Percentiles rank a stretch among this genome's conserved stretches.
phyloP scores from a whole-genome alignment of 805 yeast genomes.

The Ogataea pignaliae region DNA sequence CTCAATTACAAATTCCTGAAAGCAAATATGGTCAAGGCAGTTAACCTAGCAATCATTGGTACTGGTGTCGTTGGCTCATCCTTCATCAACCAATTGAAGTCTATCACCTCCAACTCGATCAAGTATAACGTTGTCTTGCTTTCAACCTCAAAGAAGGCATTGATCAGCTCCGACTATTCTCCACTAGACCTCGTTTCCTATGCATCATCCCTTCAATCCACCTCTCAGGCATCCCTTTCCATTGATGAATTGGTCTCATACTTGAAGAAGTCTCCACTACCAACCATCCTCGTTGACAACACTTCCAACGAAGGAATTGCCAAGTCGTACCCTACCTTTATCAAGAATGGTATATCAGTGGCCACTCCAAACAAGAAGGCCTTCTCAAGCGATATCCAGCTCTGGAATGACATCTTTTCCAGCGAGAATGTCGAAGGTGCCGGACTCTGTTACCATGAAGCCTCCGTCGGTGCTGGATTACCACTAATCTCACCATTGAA shows the following conservation, averaged over 20 bases:
- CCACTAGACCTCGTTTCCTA: conserved; percentile 66
- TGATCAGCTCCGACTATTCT: conserved; percentile 61
- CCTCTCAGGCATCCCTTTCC: conserved; percentile 46
- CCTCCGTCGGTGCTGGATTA: conserved; percentile 98
- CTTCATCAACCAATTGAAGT: conserved; percentile 74
- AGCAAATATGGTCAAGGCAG: conserved; percentile 43
- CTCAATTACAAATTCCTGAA: too few relatives aligned
- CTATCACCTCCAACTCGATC: conserved; percentile 48
- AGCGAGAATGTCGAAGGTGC: conserved; percentile 49
- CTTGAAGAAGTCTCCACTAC: conserved; percentile 62
- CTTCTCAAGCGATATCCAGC: conserved; percentile 67
- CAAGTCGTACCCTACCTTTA: conserved; percentile 66
- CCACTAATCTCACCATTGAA: conserved; percentile 87
- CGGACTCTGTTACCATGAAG: conserved; percentile 92
- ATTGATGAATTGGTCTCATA: conserved; percentile 56
- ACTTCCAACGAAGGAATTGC: conserved; percentile 84
- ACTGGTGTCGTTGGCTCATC: conserved; percentile 97
- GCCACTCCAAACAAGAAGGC: conserved; percentile 99
- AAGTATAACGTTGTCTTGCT: conserved; percentile 74
- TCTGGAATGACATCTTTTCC: conserved; percentile 74
- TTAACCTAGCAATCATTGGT: conserved; percentile 71
- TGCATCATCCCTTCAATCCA: conserved; percentile 42
- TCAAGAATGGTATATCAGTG: conserved; percentile 76
- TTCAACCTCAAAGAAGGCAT: conserved; percentile 69
- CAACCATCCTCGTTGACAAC: conserved; percentile 88